A percentile compares a stretch with the other conserved stretches of the same genome.
Evolutionary conservation across 1,139 yeast genomes (phyloP).

Genomic region (Protomyces pachydermus): DNA sequence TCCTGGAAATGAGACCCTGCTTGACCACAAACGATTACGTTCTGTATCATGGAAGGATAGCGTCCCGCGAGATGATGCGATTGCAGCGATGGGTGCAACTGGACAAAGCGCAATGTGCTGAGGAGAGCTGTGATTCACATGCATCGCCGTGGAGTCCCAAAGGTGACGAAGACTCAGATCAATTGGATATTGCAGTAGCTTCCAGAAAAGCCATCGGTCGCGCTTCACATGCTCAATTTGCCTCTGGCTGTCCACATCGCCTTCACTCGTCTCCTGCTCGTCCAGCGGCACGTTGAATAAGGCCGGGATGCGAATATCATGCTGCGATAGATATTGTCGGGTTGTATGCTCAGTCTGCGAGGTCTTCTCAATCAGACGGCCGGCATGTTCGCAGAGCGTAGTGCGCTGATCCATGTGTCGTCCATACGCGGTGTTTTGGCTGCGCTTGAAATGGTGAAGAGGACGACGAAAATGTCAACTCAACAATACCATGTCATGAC

Average conservation of each 20-base stretch:
- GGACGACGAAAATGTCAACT: no score
- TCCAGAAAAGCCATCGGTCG: neutral
- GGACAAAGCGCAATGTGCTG: neutral
- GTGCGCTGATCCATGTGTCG: neutral
- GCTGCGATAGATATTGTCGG: neutral
- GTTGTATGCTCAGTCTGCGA: neutral
- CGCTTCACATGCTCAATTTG: neutral
- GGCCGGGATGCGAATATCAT: neutral
- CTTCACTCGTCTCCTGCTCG: neutral
- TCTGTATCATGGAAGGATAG: neutral
- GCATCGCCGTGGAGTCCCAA: no score
- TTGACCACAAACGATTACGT: no score
- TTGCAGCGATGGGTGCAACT: neutral
- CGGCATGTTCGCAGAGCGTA: neutral
- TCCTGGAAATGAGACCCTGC: neutral
- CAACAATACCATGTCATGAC: neutral
- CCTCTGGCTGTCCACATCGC: neutral
- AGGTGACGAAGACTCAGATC: neutral
- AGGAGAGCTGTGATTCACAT: no score
- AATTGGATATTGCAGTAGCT: neutral
- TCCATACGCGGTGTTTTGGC: no score
- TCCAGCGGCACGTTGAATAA: neutral
- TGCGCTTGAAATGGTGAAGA: no score
- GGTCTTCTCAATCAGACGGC: neutral
- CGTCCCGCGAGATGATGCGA: neutral